phyloP scores from a whole-genome alignment of 495 filamentous ascomycete genomes.

The Cercophora newfieldiana region DNA sequence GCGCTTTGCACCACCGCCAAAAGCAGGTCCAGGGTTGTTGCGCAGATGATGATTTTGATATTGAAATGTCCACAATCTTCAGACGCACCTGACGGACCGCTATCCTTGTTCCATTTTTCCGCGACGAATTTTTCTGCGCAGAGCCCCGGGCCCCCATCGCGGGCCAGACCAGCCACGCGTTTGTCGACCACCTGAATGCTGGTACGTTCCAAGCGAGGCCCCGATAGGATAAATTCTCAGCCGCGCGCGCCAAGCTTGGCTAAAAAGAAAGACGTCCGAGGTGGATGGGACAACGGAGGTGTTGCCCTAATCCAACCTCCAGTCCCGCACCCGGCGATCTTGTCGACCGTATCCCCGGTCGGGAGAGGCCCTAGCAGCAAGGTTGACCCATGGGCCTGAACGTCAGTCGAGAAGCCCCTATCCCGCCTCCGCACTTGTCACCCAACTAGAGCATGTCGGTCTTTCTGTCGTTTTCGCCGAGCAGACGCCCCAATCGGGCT shows the following conservation, averaged over 20 bases:
- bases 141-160: neutral
- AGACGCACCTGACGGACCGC: neutral
- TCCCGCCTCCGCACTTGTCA: neutral
- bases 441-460: neutral
- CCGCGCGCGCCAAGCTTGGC: neutral
- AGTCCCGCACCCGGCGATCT: neutral
- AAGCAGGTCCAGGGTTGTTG: too few relatives aligned
- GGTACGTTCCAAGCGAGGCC: neutral
- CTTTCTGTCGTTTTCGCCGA: neutral
- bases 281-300: neutral
- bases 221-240: neutral
- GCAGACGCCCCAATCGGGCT: neutral
- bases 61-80: neutral
- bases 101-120: neutral
- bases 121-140: neutral
- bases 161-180: neutral
- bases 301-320: neutral
- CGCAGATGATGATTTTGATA: neutral
- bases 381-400: neutral
- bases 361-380: neutral
- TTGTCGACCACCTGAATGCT: neutral
- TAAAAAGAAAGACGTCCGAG: neutral
- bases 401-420: neutral
- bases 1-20: too few relatives aligned
- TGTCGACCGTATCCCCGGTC: neutral